Percentiles rank a stretch among this genome's conserved stretches.
These are phyloP conservation scores for Aspergillus nanangensis DNA, from an alignment of 495 filamentous ascomycete genomes.

Conservation along the genomic window DNA sequence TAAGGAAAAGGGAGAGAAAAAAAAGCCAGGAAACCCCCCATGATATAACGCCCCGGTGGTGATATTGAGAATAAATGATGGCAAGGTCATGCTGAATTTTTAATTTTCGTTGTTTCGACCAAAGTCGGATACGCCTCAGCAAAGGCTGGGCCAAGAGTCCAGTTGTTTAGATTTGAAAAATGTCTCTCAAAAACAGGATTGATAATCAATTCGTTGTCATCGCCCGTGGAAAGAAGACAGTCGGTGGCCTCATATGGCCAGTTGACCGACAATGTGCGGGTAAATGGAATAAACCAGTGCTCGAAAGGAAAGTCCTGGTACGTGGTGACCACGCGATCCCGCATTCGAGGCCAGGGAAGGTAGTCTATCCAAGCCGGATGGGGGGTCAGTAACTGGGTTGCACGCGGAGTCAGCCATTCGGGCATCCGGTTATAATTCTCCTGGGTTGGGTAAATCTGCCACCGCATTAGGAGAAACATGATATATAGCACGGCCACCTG, in stretches of 20 bases:
- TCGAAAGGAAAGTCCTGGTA: slow-evolving; percentile 60
- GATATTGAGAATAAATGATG: no score
- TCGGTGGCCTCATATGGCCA: slow-evolving; percentile 73
- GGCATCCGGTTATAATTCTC: slow-evolving; percentile 73
- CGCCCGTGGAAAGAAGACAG: slow-evolving; percentile 50
- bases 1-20: no score
- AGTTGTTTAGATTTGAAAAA: slow-evolving; percentile 62
- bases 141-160: slow-evolving; percentile 71
- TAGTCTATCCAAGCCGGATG: slow-evolving; percentile 80
- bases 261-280: slow-evolving; percentile 63
- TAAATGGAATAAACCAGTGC: slow-evolving; percentile 75
- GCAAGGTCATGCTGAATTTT: no score
- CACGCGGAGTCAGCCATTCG: slow-evolving; percentile 57
- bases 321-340: slow-evolving; percentile 52
- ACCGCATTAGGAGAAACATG: slow-evolving; percentile 83
- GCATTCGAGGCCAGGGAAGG: slow-evolving; percentile 69
- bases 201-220: slow-evolving; percentile 58
- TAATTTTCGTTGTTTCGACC: slow-evolving; percentile 48
- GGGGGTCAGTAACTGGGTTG: slow-evolving; percentile 53
- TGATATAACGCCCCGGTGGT: no score
- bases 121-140: slow-evolving; percentile 56
- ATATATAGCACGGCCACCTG: slow-evolving; percentile 71
- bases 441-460: slow-evolving; percentile 68
- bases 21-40: no score
- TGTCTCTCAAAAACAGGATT: slow-evolving; percentile 80